Percentiles rank a stretch among this genome's conserved stretches.
Evolutionary conservation across 139 green algal genomes (phyloP).

Genomic region (Coelastrella sp.): DNA sequence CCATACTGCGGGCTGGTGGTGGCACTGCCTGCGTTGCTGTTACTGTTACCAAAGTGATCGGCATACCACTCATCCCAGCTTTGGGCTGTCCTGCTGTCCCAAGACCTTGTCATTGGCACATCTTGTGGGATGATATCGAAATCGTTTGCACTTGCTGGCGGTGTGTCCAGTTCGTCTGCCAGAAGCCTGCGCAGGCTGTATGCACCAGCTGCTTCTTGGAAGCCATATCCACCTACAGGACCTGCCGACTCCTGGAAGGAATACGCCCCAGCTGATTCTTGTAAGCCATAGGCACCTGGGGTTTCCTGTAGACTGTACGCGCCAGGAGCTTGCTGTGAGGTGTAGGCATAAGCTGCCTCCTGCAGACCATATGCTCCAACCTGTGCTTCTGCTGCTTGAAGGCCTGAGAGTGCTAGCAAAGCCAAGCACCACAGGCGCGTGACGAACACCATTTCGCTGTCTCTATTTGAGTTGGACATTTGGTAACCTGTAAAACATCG

Average conservation of each 20-base stretch:
- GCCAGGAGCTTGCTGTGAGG: not conserved
- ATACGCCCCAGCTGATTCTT: not conserved
- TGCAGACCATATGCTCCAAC: not conserved
- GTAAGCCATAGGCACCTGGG: not conserved
- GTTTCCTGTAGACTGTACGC: too few species aligned
- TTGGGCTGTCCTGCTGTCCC: not conserved
- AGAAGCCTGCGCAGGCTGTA: not conserved
- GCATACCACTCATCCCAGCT: constrained; percentile 33
- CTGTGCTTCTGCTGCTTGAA: not conserved
- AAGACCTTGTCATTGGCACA: constrained; percentile 1
- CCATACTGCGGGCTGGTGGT: not conserved
- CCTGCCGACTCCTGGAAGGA: too few species aligned
- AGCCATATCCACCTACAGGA: not conserved
- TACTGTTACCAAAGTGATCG: not conserved
- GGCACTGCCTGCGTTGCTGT: not conserved
- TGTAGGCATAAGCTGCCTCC: not conserved
- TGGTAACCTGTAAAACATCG: too few species aligned
- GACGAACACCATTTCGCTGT: too few species aligned
- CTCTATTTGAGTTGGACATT: too few species aligned
- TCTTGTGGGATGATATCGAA: constrained; percentile 7
- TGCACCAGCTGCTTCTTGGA: not conserved
- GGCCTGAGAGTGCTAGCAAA: not conserved
- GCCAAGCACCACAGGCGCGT: not conserved
- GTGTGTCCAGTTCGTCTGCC: not conserved
- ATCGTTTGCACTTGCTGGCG: not conserved